phyloP scores from a whole-genome alignment of 2,329 filamentous ascomycete genomes.

The Amauroascus verrucosus region DNA sequence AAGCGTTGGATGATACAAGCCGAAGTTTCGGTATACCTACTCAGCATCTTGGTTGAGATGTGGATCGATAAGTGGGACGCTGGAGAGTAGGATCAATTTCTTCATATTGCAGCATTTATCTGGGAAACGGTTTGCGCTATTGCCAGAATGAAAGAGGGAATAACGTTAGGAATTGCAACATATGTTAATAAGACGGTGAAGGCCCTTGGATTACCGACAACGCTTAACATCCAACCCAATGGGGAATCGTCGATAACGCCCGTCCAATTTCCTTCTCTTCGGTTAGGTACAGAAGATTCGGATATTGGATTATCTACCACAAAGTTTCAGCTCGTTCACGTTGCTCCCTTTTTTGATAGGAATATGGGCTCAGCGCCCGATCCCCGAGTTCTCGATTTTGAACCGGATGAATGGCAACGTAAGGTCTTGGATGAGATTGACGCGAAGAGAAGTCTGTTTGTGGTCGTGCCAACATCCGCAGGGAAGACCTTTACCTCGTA shows the following conservation, averaged over 20 bases:
- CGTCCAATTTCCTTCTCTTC: constrained; percentile 16
- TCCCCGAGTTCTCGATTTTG: constrained; percentile 54
- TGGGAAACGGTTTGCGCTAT: constrained; percentile 38
- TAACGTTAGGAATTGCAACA: constrained; percentile 35
- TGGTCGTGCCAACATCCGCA: constrained; percentile 66
- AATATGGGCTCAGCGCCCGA: constrained; percentile 60
- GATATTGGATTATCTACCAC: constrained; percentile 36
- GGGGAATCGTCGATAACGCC: constrained; percentile 10
- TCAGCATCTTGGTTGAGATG: constrained; percentile 20
- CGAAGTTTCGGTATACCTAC: constrained; percentile 33
- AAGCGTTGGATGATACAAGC: constrained; percentile 34
- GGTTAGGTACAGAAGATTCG: constrained; percentile 10
- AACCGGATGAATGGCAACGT: constrained; percentile 67
- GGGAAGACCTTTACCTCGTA: constrained; percentile 71
- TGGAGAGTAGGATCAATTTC: constrained; percentile 14
- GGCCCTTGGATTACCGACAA: constrained; percentile 25
- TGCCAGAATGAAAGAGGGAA: constrained; percentile 26
- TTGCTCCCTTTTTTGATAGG: constrained; percentile 65
- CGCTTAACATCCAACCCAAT: constrained; percentile 13
- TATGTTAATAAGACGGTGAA: constrained; percentile 27
- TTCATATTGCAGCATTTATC: constrained; percentile 37
- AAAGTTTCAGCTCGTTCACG: constrained; percentile 58
- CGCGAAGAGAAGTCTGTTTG: constrained; percentile 57
- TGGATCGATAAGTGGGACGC: constrained; percentile 16
- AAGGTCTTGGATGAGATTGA: constrained; percentile 65